Conservation (phyloP, 352 stramenopile genomes). For the Pythium volutum region DNA sequence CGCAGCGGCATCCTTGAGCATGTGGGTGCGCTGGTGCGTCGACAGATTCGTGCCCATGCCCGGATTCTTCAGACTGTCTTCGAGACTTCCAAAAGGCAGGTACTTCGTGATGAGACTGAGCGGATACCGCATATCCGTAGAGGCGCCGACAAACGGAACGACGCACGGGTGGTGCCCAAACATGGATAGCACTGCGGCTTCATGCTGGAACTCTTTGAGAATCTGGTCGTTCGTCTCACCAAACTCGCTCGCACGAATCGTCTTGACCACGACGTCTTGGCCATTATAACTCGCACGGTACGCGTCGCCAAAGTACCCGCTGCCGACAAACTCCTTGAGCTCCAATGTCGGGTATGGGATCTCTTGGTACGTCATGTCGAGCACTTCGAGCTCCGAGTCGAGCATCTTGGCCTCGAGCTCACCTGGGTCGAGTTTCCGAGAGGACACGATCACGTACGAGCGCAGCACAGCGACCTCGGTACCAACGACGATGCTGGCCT, state of each 20-base stretch:
- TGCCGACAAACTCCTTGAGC: constrained; percentile 71
- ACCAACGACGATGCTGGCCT: constrained; percentile 66
- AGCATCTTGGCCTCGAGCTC: constrained; percentile 56
- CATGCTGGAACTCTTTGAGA: constrained; percentile 79
- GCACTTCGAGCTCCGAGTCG: constrained; percentile 60
- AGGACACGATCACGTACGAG: constrained; percentile 69
- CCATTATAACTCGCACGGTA: constrained; percentile 61
- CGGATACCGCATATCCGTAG: constrained; percentile 61
- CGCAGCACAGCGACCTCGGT: constrained; percentile 64
- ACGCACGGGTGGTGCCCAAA: constrained; percentile 82
- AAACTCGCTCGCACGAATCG: constrained; percentile 71
- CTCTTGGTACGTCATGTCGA: constrained; percentile 74
- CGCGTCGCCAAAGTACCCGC: constrained; percentile 78
- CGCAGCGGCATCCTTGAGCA: constrained; percentile 70
- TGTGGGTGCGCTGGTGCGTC: constrained; percentile 45
- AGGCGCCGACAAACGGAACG: constrained; percentile 78
- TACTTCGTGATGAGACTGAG: constrained; percentile 73
- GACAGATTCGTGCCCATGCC: constrained; percentile 29
- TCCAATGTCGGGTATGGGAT: constrained; percentile 64
- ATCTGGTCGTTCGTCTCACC: constrained; percentile 72
- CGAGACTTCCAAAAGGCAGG: constrained; percentile 64
- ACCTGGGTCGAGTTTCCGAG: constrained; percentile 27
- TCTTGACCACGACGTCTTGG: constrained; percentile 81
- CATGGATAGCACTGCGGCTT: constrained; percentile 76
- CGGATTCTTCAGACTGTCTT: constrained; percentile 57